Evolutionary conservation across 73 alveolate species (phyloP).

Genomic region (Loxodes magnus): DNA sequence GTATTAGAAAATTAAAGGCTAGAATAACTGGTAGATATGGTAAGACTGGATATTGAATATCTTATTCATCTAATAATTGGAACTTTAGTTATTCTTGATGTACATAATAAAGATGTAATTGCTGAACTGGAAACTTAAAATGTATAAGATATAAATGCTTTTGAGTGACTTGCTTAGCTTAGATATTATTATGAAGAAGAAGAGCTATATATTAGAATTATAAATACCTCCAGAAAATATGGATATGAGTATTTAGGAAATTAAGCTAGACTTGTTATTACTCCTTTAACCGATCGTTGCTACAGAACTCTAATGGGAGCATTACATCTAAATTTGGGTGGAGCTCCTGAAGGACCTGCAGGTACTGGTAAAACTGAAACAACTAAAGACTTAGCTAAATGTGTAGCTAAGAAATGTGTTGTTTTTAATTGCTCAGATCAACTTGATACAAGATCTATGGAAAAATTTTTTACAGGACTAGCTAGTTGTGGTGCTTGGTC

Average conservation of each 20-base stretch:
- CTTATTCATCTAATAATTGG: conserved; percentile 28
- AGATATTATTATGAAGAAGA: conserved; percentile 62
- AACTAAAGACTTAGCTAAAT: conserved; percentile 94
- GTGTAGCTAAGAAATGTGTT: conserved; percentile 75
- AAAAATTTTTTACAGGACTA: conserved; percentile 78
- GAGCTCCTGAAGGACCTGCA: conserved; percentile 97
- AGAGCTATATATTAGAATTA: conserved; percentile 41
- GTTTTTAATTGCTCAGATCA: conserved; percentile 76
- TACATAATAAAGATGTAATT: conserved; percentile 63
- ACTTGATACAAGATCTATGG: conserved; percentile 65
- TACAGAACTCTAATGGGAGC: conserved; percentile 81
- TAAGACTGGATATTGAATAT: conserved; percentile 13
- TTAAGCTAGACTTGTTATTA: conserved; percentile 76
- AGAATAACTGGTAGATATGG: conserved; percentile 28
- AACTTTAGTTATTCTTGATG: conserved; percentile 64
- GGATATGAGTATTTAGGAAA: conserved; percentile 96
- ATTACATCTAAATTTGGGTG: conserved; percentile 72
- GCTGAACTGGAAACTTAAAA: conserved; percentile 28
- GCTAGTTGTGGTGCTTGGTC: conserved; percentile 86
- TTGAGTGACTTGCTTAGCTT: conserved; percentile 62
- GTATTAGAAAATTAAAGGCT: conserved; percentile 16
- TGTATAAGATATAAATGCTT: conserved; percentile 39
- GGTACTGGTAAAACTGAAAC: conserved; percentile 96
- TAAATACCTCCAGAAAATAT: conserved; percentile 63
- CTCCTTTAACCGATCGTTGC: conserved; percentile 88